These are phyloP conservation scores for Piloderma croceum DNA, from an alignment of 768 basidiomycete species.

Conservation along the genomic window DNA sequence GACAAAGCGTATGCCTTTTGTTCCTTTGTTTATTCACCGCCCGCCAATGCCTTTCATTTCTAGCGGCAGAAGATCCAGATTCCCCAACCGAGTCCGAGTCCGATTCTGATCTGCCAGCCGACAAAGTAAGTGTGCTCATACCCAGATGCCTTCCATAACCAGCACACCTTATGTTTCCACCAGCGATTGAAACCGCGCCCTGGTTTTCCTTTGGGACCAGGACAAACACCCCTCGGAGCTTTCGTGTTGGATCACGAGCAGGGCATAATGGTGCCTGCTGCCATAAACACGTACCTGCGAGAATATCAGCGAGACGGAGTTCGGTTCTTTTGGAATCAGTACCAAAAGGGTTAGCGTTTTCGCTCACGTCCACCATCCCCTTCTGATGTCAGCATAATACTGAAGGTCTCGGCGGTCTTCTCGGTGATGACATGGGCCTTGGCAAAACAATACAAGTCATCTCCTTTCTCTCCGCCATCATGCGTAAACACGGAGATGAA, in stretches of 20 bases:
- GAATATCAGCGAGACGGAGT: slow-evolving; percentile 89
- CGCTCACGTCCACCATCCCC: no score
- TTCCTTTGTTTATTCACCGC: not conserved
- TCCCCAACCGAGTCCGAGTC: slow-evolving; percentile 45
- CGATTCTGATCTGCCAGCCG: slow-evolving; percentile 26
- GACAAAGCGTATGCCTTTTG: not conserved
- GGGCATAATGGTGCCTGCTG: slow-evolving; percentile 50
- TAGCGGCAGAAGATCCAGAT: slow-evolving; percentile 10
- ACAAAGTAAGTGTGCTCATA: slow-evolving; percentile 22
- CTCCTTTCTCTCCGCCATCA: slow-evolving; percentile 84
- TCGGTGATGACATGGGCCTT: slow-evolving; percentile 72
- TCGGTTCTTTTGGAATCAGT: slow-evolving; percentile 73
- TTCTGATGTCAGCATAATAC: no score
- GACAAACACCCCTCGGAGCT: slow-evolving; percentile 38
- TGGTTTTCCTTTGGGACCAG: slow-evolving; percentile 43
- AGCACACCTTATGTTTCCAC: not conserved
- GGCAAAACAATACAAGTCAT: slow-evolving; percentile 97
- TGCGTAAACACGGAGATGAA: slow-evolving; percentile 68
- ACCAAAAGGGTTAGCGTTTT: no score
- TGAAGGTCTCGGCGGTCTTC: slow-evolving; percentile 67
- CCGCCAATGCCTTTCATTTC: slow-evolving; percentile 1
- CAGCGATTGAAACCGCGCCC: slow-evolving; percentile 47
- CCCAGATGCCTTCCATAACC: not conserved
- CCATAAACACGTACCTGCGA: slow-evolving; percentile 83
- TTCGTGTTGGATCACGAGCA: slow-evolving; percentile 45